A percentile compares a stretch with the other conserved stretches of the same genome.
Evolutionary conservation across 2,329 filamentous ascomycete genomes (phyloP).

Genomic region (Drechslerella dactyloides): DNA sequence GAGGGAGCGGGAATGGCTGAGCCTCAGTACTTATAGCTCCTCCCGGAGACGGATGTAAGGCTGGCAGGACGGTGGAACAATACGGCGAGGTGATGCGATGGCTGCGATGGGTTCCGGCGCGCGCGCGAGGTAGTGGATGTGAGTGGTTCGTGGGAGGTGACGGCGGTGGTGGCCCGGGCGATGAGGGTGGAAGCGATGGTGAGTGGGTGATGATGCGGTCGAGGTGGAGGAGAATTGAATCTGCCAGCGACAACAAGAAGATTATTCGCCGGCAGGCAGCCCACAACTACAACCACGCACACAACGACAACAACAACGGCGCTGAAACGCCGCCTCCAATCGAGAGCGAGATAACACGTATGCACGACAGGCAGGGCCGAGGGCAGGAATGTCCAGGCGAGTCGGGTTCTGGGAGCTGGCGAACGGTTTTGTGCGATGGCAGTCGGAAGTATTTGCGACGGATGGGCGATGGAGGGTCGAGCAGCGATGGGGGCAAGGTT

Average conservation of each 20-base stretch:
- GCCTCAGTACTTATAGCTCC: conserved; percentile 7
- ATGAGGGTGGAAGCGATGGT: not conserved
- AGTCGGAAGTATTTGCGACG: conserved; percentile 33
- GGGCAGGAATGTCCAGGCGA: conserved; percentile 44
- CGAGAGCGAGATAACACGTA: conserved; percentile 38
- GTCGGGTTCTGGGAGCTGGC: conserved; percentile 7
- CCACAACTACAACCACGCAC: conserved; percentile 5
- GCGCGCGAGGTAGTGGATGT: not conserved
- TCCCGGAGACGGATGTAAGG: conserved; percentile 7
- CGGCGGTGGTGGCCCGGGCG: not conserved
- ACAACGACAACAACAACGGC: conserved; percentile 21
- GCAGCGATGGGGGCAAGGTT: conserved; percentile 22
- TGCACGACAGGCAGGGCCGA: conserved; percentile 15
- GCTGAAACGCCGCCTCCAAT: conserved; percentile 20
- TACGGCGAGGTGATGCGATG: not conserved
- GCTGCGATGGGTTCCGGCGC: not conserved
- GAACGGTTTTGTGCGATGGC: conserved; percentile 18
- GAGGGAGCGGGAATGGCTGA: conserved; percentile 16
- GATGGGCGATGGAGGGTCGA: not conserved
- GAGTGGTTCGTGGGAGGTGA: too few species aligned
- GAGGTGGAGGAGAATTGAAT: not conserved
- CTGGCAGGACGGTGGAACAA: not conserved
- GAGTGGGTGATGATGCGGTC: not conserved
- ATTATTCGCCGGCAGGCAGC: not conserved
- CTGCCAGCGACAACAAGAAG: conserved; percentile 4